Base-by-base conservation (phyloP, 306 rosid species). In the Boehmeria nivea region DNA sequence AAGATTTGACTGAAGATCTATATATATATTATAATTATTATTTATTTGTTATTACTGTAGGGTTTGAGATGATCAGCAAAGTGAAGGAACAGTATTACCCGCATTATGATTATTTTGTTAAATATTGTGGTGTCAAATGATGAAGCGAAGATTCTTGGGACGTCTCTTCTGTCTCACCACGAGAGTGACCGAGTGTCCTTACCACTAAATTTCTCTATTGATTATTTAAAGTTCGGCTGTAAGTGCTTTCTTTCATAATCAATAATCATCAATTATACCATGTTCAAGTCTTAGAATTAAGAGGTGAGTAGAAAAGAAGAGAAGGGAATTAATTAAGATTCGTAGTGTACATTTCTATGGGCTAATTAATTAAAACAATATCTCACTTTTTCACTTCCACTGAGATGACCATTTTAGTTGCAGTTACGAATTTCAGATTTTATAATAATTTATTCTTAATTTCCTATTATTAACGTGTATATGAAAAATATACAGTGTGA, bases 71-170 rank as follows among this genome's bases (percentile, higher is more conserved):
- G 36, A 73, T 54, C 62, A 52, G 72, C 87, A 76, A 54, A 77
- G 73, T 80, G 79, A 72, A 72, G 76, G 66, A 74, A 64, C 77
- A 55, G 56, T 81, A 95, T 79, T 77, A 62, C 82, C 94, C 97
- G 85, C 86, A 51, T 61, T 72, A 15, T 54, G 50, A 3, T 3
- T 31, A 31, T 31, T 31, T 6, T 4, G 36, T 4, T 6, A 31
- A 31, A 31, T n/a, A n/a, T n/a, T 61, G 57, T 76, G 73, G 63
- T 60, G 61, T 66, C 72, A 77, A 64, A 59, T 55, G 64, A 54
- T 56, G 20, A 39, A 71, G 43, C 14, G 43, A 42, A 57, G 64
- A 77, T 43, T 65, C 80, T 52, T 69, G 50, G 46, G 71, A 60
- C 61, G 67, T 74, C 81, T 65, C 62, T 69, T 67, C 72, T 70